Evolutionary conservation across 164 flowering plant species (phyloP), one percentile per base, ranked within the genome.

Genomic region (Aristolochia californica): DNA sequence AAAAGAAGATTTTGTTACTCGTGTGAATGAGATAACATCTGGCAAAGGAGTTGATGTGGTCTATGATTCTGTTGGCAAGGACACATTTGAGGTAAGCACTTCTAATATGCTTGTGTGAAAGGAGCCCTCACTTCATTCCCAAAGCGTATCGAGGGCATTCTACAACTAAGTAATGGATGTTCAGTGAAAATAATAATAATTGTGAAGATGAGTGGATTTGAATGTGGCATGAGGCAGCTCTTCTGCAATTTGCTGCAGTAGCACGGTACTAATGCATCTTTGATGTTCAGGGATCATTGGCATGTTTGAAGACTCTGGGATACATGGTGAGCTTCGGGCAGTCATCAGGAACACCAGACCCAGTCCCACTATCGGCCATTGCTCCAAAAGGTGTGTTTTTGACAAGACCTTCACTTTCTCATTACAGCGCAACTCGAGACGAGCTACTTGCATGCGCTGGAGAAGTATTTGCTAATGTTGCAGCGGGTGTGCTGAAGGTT

Each of bases 241-340:
- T 0, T 53, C 5, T 0, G 16, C 26, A 27, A 12, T 15, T 53
- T 15, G n/a, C 26, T 53, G 14, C 40, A 5, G 40, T 3, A 2
- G n/a, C 10, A 34, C 40, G 4, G 10, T 34, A 34, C 40, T 34
- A 34, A 34, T 34, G 5, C 40, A 34, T 34, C 7, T 34, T 34
- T 34, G 5, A 3, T 34, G 53, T 53, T 14, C 80, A 91, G 98
- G 96, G 96, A 55, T 91, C 98, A 17, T 59, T 91, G 66, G 80
- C 64, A 14, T 91, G 98, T 76, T 78, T 91, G 55, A 84, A 78
- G 69, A 7, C 58, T 54, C 80, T 88, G 0, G 98, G 98, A 0
- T 80, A 83, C 81, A 77, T 91, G 96, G 88, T 88, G 70, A 78
- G 70, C 66, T 88, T 81, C 51, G 95, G 98, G 20, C 91, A 83